Conservation (phyloP, 352 stramenopile genomes). For the Phytophthora litchii region DNA sequence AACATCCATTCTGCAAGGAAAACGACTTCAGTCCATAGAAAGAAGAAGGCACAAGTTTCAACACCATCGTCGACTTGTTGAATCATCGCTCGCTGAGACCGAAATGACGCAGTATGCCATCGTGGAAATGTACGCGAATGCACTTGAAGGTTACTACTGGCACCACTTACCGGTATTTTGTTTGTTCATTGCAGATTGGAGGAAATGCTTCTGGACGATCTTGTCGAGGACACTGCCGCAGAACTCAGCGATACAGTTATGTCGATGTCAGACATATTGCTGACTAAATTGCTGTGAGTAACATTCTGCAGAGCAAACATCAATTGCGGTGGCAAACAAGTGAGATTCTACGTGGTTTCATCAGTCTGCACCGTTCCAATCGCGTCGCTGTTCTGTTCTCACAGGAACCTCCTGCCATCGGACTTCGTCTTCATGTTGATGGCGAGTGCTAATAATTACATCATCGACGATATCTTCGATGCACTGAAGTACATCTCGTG, state of each 20-base stretch:
- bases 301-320: neutral
- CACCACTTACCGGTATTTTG: neutral
- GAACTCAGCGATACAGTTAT: slow-evolving; percentile 48
- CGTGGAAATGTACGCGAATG: slow-evolving; percentile 62
- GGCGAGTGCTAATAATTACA: slow-evolving; percentile 22
- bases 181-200: slow-evolving; percentile 37
- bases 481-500: slow-evolving; percentile 31
- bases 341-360: neutral
- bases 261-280: slow-evolving; percentile 45
- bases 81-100: slow-evolving; percentile 58
- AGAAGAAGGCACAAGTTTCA: slow-evolving; percentile 55
- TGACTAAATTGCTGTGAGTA: slow-evolving; percentile 34
- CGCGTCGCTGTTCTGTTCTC: slow-evolving; percentile 44
- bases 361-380: slow-evolving; percentile 15
- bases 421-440: slow-evolving; percentile 29
- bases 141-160: neutral
- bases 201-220: slow-evolving; percentile 50
- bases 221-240: slow-evolving; percentile 40
- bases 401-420: slow-evolving; percentile 44
- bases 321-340: neutral
- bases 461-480: slow-evolving; percentile 42
- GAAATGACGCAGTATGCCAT: slow-evolving; percentile 63
- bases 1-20: slow-evolving; percentile 29
- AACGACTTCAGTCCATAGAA: slow-evolving; percentile 44
- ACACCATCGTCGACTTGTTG: slow-evolving; percentile 57